Evolutionary conservation across 2,329 filamentous ascomycete genomes (phyloP).

Genomic region (Paraphaeosphaeria sporulosa): DNA sequence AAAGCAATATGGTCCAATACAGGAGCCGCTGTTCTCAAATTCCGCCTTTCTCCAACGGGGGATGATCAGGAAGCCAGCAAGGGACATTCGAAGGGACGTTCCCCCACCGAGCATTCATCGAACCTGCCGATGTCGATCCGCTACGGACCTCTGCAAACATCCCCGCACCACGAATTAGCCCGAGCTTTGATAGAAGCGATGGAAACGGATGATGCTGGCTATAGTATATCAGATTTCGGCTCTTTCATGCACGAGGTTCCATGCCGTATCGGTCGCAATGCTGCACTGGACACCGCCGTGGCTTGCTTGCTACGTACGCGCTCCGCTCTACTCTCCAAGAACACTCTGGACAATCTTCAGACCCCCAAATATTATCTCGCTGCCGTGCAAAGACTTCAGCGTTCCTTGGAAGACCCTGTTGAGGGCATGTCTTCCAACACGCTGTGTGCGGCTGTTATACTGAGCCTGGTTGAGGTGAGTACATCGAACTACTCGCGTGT

Average conservation of each 20-base stretch:
- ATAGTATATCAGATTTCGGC: conserved; percentile 42
- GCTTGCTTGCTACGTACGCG: conserved; percentile 40
- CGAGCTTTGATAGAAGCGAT: conserved; percentile 37
- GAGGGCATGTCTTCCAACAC: conserved; percentile 44
- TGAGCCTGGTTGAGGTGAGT: conserved; percentile 43
- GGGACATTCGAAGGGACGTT: conserved; percentile 17
- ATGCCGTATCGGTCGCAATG: conserved; percentile 39
- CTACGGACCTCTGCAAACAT: conserved; percentile 33
- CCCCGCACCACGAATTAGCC: conserved; percentile 36
- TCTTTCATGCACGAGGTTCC: conserved; percentile 42
- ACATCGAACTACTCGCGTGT: not conserved
- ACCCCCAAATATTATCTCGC: conserved; percentile 38
- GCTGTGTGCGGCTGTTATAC: conserved; percentile 42
- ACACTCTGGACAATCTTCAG: conserved; percentile 31
- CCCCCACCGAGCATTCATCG: conserved; percentile 25
- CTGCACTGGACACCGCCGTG: conserved; percentile 42
- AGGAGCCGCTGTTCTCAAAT: conserved; percentile 40
- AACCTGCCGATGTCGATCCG: conserved; percentile 21
- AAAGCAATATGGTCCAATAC: conserved; percentile 35
- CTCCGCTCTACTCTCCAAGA: conserved; percentile 34
- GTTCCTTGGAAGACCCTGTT: conserved; percentile 35
- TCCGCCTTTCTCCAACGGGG: conserved; percentile 30
- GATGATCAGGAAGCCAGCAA: conserved; percentile 11
- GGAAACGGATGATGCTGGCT: conserved; percentile 35
- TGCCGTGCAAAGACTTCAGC: conserved; percentile 41